Evolutionary conservation across 2,329 filamentous ascomycete genomes (phyloP).

Genomic region (Aspergillus latus): DNA sequence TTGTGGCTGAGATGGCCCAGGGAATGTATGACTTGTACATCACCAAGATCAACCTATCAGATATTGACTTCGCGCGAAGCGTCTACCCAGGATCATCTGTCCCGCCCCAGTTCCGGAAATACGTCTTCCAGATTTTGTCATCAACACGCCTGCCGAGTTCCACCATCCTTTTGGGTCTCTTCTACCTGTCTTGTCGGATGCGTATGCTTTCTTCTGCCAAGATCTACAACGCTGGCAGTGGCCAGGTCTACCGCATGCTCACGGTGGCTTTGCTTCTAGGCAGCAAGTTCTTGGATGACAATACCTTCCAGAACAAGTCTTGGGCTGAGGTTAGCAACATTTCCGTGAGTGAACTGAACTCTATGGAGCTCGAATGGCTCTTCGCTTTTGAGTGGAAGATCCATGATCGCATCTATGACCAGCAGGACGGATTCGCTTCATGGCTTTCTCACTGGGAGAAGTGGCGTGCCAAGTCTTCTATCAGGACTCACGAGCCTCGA

Average conservation of each 20-base stretch:
- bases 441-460: slow-evolving; percentile 68
- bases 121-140: slow-evolving; percentile 84
- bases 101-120: slow-evolving; percentile 80
- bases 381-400: slow-evolving; percentile 78
- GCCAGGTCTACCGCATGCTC: slow-evolving; percentile 82
- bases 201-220: slow-evolving; percentile 64
- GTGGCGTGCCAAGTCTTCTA: slow-evolving; percentile 55
- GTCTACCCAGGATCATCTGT: slow-evolving; percentile 63
- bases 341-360: slow-evolving; percentile 77
- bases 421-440: slow-evolving; percentile 65
- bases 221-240: slow-evolving; percentile 58
- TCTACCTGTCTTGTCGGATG: slow-evolving; percentile 82
- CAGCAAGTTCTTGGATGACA: slow-evolving; percentile 95
- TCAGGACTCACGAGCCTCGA: slow-evolving; percentile 48
- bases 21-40: slow-evolving; percentile 64
- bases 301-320: slow-evolving; percentile 95
- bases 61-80: slow-evolving; percentile 64
- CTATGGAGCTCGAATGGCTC: slow-evolving; percentile 85
- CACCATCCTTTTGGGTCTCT: slow-evolving; percentile 85
- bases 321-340: slow-evolving; percentile 96
- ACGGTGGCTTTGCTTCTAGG: slow-evolving; percentile 82
- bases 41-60: slow-evolving; percentile 57
- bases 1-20: slow-evolving; percentile 85
- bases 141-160: slow-evolving; percentile 88
- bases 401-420: slow-evolving; percentile 78